Evolutionary conservation across 352 stramenopile species (phyloP).

Genomic region (Globisporangium nagaii): DNA sequence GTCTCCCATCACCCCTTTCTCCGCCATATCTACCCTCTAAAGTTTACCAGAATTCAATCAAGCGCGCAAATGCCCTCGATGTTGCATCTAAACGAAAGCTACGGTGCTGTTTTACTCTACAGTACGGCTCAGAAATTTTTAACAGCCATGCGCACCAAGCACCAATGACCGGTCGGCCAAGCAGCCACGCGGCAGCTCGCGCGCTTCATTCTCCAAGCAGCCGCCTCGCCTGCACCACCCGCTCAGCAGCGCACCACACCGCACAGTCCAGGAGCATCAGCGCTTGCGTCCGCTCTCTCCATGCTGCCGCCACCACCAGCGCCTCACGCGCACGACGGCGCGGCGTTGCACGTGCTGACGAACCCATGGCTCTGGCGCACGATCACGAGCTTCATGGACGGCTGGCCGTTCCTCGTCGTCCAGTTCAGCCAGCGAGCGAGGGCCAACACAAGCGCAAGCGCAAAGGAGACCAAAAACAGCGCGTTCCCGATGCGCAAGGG

Average conservation of each 20-base stretch:
- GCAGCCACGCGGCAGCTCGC: not conserved
- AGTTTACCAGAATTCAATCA: too few relatives aligned
- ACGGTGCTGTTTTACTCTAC: too few relatives aligned
- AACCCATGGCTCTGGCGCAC: constrained; percentile 3
- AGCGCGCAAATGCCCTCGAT: too few relatives aligned
- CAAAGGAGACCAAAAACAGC: not conserved
- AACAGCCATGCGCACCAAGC: not conserved
- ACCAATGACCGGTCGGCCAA: not conserved
- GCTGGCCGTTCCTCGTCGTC: not conserved
- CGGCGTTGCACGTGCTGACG: constrained; percentile 1
- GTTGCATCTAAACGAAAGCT: not conserved
- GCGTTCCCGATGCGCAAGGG: constrained; percentile 4
- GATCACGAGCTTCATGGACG: constrained; percentile 3
- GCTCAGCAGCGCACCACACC: not conserved
- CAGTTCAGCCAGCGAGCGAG: not conserved
- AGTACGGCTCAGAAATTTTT: not conserved
- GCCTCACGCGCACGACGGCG: not conserved
- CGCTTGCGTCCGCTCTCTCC: too few relatives aligned
- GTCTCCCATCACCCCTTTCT: too few relatives aligned
- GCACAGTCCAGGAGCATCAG: too few relatives aligned
- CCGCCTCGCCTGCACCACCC: not conserved
- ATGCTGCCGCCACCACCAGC: not conserved
- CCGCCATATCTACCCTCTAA: too few relatives aligned
- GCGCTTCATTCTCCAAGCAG: not conserved
- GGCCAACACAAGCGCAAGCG: not conserved